Evolutionary conservation across 2,329 filamentous ascomycete genomes (phyloP).

Genomic region (Aspergillus alliaceus): DNA sequence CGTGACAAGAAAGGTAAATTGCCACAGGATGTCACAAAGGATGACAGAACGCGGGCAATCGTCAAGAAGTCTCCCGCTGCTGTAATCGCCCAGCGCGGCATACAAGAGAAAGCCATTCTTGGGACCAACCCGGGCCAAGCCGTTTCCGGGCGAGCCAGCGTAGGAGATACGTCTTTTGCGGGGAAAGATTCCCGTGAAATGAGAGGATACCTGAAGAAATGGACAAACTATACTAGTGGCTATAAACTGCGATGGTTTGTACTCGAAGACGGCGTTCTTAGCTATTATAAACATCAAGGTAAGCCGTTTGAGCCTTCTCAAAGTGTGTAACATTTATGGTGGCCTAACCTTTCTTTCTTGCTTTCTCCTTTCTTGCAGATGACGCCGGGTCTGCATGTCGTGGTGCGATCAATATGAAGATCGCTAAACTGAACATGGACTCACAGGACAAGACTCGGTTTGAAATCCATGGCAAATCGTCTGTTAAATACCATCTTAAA

Average conservation of each 20-base stretch:
- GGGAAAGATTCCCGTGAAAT: slow-evolving; percentile 91
- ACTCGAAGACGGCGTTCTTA: slow-evolving; percentile 92
- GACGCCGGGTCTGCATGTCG: slow-evolving; percentile 94
- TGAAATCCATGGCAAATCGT: slow-evolving; percentile 96
- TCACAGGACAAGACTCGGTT: slow-evolving; percentile 96
- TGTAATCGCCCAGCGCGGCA: slow-evolving; percentile 87
- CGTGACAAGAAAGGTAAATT: slow-evolving; percentile 93
- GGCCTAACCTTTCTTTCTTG: background rate
- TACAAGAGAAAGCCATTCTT: slow-evolving; percentile 95
- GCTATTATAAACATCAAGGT: slow-evolving; percentile 97
- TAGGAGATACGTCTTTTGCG: slow-evolving; percentile 57
- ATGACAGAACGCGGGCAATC: slow-evolving; percentile 83
- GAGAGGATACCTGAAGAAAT: slow-evolving; percentile 98
- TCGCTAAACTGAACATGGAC: slow-evolving; percentile 92
- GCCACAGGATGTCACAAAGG: slow-evolving; percentile 93
- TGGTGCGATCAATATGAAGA: slow-evolving; percentile 98
- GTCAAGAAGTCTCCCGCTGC: slow-evolving; percentile 93
- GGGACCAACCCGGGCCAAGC: slow-evolving; percentile 66
- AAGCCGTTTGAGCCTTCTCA: slow-evolving; percentile 10
- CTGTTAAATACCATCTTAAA: slow-evolving; percentile 96
- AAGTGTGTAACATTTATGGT: too few species aligned
- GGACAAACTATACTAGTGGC: slow-evolving; percentile 97
- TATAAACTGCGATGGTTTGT: slow-evolving; percentile 99
- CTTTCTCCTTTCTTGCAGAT: slow-evolving; percentile 57
- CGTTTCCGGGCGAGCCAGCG: slow-evolving; percentile 49